Evolutionary conservation across 306 rosid genomes (phyloP), one percentile per base, ranked within the genome.

Genomic region (Cicer pinnatifidum): DNA sequence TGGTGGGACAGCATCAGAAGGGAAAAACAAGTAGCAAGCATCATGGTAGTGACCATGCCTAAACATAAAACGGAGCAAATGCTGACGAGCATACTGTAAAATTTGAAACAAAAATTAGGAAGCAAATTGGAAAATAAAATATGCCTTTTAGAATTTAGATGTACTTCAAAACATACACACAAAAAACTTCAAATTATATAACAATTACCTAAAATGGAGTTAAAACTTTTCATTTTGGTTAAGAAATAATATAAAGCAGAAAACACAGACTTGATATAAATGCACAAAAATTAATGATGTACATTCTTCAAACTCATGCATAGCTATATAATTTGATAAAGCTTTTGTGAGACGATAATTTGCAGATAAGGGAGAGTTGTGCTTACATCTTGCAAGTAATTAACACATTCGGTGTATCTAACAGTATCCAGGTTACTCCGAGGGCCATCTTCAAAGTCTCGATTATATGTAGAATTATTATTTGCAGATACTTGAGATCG

Each of bases 51-150:
- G 97, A 45, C 91, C 98, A 76, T 93, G 96, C 85, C 83, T 88
- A 81, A 93, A 91, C 96, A 93, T 88, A 85, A 93, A 93, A 63
- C 88, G 85, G 69, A 93, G 94, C 91, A 93, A 88, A 76, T 91
- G 83, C 75, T 88, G 97, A n/a, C 94, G 92, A 68, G 92, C 96
- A 71, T 88, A 89, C 98, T 93, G 91, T 88, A 89, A 85, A 76
- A 58, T 71, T 82, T 64, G 8, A 66, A 82, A 63, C 7, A 39
- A 78, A 40, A 47, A 73, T 73, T 15, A 81, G 74, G 61, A 72
- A 63, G 52, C 67, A 80, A 68, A 53, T 41, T 33, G 41, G 35
- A 48, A 56, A 54, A 63, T 62, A 56, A 37, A 51, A 23, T 46
- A 69, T 47, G 48, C 63, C 48, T 70, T 44, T 8, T 54, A 20